Evolutionary conservation across 176 grass and related monocot species (phyloP).

Genomic region (Cenchrus fungigraminus): DNA sequence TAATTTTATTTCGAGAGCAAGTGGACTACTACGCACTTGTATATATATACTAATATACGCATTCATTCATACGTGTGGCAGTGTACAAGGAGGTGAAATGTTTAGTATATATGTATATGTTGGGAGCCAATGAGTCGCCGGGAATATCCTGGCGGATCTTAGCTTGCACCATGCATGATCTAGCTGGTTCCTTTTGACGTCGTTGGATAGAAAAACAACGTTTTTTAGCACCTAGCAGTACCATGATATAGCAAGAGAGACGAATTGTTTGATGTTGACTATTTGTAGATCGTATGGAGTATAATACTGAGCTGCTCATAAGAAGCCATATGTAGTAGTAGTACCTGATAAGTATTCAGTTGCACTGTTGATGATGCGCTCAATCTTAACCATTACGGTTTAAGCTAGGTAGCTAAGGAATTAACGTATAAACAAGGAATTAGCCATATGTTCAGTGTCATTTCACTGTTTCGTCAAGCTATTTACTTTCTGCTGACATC

Average conservation of each 20-base stretch:
- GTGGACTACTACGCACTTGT: background rate
- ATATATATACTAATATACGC: background rate
- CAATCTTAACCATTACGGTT: background rate
- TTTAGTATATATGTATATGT: background rate
- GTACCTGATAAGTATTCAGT: background rate
- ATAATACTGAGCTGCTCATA: background rate
- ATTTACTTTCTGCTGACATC: background rate
- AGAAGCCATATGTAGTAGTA: background rate
- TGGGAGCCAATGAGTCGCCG: background rate
- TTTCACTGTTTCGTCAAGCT: background rate
- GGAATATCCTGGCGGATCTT: constrained; percentile 40
- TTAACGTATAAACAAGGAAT: background rate
- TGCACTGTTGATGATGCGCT: background rate
- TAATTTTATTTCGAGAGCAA: constrained; percentile 30
- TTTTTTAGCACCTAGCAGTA: background rate
- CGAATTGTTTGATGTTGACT: constrained; percentile 9
- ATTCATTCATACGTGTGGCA: constrained; percentile 8
- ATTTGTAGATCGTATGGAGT: background rate
- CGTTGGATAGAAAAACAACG: background rate
- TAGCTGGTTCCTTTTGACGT: constrained; percentile 18
- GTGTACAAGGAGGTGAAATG: background rate
- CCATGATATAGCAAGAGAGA: constrained; percentile 18
- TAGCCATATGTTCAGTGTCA: background rate
- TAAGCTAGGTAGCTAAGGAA: background rate
- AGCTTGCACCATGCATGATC: constrained; percentile 34